phyloP scores from a whole-genome alignment of 2,329 filamentous ascomycete species.

The Aspergillus uvarum region DNA sequence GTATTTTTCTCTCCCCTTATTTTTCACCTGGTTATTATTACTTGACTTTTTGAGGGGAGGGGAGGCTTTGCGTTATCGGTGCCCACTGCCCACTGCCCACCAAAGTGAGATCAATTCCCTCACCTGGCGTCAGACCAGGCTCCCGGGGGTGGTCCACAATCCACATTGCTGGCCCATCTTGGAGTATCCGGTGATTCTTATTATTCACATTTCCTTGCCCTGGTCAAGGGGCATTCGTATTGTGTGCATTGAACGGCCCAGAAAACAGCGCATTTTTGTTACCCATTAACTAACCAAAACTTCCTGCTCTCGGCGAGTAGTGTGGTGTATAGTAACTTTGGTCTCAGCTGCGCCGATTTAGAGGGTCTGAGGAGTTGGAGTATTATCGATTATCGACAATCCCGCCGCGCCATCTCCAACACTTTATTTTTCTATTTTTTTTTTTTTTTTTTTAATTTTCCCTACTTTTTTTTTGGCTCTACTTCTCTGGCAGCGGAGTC shows the following conservation, averaged over 20 bases:
- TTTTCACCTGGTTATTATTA: neutral
- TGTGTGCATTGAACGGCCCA: neutral
- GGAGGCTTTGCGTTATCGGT: neutral
- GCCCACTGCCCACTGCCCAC: neutral
- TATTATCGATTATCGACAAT: constrained; percentile 9
- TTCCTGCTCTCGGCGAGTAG: constrained; percentile 11
- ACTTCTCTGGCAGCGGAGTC: neutral
- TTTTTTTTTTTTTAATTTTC: neutral
- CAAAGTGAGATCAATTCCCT: constrained; percentile 5
- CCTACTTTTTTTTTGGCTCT: neutral
- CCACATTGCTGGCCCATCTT: constrained; percentile 3
- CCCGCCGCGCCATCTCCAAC: constrained; percentile 9
- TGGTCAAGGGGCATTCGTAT: constrained; percentile 1
- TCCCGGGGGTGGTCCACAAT: constrained; percentile 5
- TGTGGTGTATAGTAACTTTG: neutral
- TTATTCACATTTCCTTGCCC: constrained; percentile 18
- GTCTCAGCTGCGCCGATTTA: constrained; percentile 7
- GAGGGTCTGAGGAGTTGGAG: neutral
- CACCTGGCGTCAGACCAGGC: constrained; percentile 9
- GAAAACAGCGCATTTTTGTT: constrained; percentile 4
- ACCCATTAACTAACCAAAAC: constrained; percentile 16
- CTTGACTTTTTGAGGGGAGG: neutral
- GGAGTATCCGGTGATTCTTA: constrained; percentile 12
- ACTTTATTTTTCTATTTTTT: neutral
- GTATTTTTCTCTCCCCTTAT: neutral